Percentiles rank a stretch among this genome's conserved stretches.
Evolutionary conservation across 164 flowering plant species (phyloP).

Genomic region (Euptelea pleiosperma): DNA sequence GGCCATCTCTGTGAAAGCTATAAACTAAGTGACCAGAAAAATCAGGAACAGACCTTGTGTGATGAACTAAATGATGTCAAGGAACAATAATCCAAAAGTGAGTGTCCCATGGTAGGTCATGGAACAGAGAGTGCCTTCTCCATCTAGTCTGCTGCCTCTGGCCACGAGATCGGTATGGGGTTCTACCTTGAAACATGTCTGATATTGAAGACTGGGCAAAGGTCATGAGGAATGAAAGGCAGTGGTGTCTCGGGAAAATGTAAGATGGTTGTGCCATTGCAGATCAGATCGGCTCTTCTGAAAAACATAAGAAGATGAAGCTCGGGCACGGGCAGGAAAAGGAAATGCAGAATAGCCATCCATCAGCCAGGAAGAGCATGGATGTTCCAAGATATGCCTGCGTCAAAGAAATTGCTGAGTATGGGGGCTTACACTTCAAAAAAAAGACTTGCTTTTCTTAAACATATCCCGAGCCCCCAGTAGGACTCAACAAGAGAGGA

Average conservation of each 20-base stretch:
- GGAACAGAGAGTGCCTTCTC: constrained; percentile 53
- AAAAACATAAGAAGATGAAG: constrained; percentile 52
- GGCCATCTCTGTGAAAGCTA: constrained; percentile 44
- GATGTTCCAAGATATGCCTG: constrained; percentile 81
- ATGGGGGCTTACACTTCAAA: constrained; percentile 52
- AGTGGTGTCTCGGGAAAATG: constrained; percentile 49
- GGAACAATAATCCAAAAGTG: constrained; percentile 73
- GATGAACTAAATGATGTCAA: constrained; percentile 75
- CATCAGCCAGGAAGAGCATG: constrained; percentile 56
- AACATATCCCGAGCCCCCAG: constrained; percentile 22
- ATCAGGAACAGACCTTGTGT: constrained; percentile 85
- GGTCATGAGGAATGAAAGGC: constrained; percentile 58
- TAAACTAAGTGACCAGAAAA: constrained; percentile 54
- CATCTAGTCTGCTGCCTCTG: constrained; percentile 61
- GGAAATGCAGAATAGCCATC: constrained; percentile 61
- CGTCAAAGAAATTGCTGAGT: constrained; percentile 91
- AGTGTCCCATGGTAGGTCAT: constrained; percentile 70
- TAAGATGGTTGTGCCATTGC: constrained; percentile 57
- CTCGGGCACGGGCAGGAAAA: constrained; percentile 59
- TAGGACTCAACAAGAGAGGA: constrained; percentile 19
- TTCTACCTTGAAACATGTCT: constrained; percentile 48
- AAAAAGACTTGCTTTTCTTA: constrained; percentile 27
- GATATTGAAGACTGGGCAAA: constrained; percentile 44
- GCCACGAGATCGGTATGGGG: constrained; percentile 35
- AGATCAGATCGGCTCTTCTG: constrained; percentile 63